These are phyloP conservation scores for Citrullus amarus DNA, from an alignment of 306 rosid species.

Conservation along the genomic window DNA sequence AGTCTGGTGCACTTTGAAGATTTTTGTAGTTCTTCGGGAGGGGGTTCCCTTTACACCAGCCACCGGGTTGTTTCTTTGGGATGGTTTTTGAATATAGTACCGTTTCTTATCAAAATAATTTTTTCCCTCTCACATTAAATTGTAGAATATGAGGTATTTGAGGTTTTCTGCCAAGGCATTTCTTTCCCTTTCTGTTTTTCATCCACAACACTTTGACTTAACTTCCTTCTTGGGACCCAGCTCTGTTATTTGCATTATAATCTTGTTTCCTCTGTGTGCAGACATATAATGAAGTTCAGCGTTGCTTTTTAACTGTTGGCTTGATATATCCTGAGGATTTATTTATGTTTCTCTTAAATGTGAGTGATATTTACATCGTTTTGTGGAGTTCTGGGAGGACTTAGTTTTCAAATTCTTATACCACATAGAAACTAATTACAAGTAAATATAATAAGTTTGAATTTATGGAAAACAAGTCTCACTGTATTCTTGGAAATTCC, in stretches of 20 bases:
- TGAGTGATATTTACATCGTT: constrained; percentile 26
- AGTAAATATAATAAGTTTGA: background rate
- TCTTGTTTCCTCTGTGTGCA: constrained; percentile 24
- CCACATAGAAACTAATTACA: background rate
- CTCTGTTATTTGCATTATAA: constrained; percentile 9
- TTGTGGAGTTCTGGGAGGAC: background rate
- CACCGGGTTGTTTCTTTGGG: background rate
- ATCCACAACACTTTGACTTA: background rate
- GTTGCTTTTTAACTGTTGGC: constrained; percentile 88
- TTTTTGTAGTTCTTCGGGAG: background rate
- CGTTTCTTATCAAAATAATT: background rate
- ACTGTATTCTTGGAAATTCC: background rate
- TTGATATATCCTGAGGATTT: constrained; percentile 85
- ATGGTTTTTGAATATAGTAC: background rate
- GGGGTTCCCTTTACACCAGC: background rate
- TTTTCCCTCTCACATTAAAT: background rate
- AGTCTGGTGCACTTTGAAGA: background rate
- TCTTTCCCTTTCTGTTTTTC: background rate
- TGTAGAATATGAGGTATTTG: background rate
- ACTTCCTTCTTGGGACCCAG: background rate
- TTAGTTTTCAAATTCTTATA: background rate
- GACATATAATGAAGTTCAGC: constrained; percentile 95
- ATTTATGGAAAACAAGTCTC: background rate
- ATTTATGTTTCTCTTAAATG: constrained; percentile 70
- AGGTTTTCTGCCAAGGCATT: background rate